Conservation (phyloP, 805 yeast species). For the Jamesozyma rosinii region DNA sequence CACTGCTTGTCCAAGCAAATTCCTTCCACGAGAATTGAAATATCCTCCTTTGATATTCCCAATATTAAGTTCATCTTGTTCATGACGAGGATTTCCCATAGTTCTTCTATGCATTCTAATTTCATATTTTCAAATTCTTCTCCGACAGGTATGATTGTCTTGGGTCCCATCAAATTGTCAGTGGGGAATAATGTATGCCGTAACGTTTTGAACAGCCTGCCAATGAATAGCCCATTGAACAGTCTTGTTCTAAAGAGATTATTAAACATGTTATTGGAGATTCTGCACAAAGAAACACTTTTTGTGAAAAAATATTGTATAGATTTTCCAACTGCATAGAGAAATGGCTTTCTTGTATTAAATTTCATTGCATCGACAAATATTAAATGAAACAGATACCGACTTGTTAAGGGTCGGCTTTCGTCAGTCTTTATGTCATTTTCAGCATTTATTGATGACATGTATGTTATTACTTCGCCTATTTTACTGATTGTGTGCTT, state of each 20-base stretch:
- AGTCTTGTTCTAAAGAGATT: conserved; percentile 29
- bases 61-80: conserved; percentile 12
- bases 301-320: conserved; percentile 9
- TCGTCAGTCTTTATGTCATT: not conserved
- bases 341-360: conserved; percentile 26
- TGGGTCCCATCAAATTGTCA: conserved; percentile 44
- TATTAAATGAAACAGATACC: conserved; percentile 15
- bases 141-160: conserved; percentile 34
- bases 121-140: conserved; percentile 32
- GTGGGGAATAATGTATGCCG: conserved; percentile 29
- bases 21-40: conserved; percentile 20
- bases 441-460: not conserved
- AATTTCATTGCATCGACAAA: conserved; percentile 12
- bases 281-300: not conserved
- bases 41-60: conserved; percentile 17
- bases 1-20: conserved; percentile 33
- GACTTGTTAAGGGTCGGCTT: conserved; percentile 1
- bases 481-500: not conserved
- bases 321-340: conserved; percentile 21
- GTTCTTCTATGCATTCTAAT: conserved; percentile 18
- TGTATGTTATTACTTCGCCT: conserved; percentile 1
- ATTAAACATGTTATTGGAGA: conserved; percentile 14
- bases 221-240: conserved; percentile 9
- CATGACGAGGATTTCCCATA: conserved; percentile 18
- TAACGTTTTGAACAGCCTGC: not conserved